These are phyloP conservation scores for Orbilia blumenaviensis DNA, from an alignment of 2,329 filamentous ascomycete genomes.

Conservation along the genomic window DNA sequence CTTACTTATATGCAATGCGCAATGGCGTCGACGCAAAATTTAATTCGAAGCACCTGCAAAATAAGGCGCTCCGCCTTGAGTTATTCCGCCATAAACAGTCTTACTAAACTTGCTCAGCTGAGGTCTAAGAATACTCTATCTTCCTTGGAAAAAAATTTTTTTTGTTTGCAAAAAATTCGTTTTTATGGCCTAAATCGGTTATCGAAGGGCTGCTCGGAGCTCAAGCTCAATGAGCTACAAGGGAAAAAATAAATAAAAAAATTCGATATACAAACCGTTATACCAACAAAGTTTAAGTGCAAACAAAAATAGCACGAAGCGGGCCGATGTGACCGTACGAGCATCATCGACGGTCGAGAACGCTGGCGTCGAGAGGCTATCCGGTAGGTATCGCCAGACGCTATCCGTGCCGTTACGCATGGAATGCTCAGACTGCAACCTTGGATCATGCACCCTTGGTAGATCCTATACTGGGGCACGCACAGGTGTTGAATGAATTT, in stretches of 20 bases:
- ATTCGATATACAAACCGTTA: conserved; percentile 2
- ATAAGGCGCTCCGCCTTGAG: not conserved
- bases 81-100: not conserved
- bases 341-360: conserved; percentile 20
- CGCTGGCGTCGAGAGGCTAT: not conserved
- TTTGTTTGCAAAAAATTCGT: not conserved
- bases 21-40: not conserved
- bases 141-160: conserved; percentile 16
- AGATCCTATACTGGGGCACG: not conserved
- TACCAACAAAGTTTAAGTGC: conserved; percentile 11
- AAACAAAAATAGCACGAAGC: conserved; percentile 27
- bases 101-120: not conserved
- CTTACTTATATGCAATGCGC: not conserved
- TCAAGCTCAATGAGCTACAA: not conserved
- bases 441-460: conserved; percentile 4
- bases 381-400: not conserved
- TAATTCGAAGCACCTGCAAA: not conserved
- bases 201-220: not conserved
- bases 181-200: conserved; percentile 10
- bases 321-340: conserved; percentile 20
- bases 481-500: too few species aligned
- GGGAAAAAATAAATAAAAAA: not conserved
- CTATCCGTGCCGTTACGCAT: conserved; percentile 21
- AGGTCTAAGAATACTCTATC: not conserved
- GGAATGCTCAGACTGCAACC: not conserved